These are phyloP conservation scores for Coemansia sp. DNA, from an alignment of 192 early-diverging fungal species.

Conservation along the genomic window DNA sequence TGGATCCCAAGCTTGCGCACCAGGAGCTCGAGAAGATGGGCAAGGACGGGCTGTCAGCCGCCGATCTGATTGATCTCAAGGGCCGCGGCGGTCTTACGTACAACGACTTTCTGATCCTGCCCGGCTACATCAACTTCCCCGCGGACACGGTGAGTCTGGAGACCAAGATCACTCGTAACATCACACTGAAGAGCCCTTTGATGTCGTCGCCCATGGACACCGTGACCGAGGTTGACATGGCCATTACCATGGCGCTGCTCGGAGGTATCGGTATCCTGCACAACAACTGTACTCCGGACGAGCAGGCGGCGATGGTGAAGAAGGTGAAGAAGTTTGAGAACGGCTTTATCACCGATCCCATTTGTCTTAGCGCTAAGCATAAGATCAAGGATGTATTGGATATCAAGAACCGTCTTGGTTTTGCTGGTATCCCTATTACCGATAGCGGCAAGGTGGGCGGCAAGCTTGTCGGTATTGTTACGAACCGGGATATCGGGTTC, in stretches of 20 bases:
- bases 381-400: conserved; percentile 80
- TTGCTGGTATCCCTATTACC: conserved; percentile 97
- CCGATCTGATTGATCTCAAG: conserved; percentile 78
- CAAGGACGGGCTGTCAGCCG: conserved; percentile 80
- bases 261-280: conserved; percentile 98
- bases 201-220: conserved; percentile 98
- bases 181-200: conserved; percentile 89
- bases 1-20: conserved; percentile 42
- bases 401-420: conserved; percentile 86
- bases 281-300: conserved; percentile 92
- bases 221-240: conserved; percentile 98
- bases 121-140: conserved; percentile 93
- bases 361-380: conserved; percentile 78
- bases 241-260: conserved; percentile 91
- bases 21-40: conserved; percentile 50
- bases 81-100: conserved; percentile 90
- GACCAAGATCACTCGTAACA: conserved; percentile 85
- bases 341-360: conserved; percentile 95
- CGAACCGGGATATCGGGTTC: conserved; percentile 96
- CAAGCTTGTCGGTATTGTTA: conserved; percentile 93
- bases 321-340: conserved; percentile 98
- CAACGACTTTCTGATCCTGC: conserved; percentile 97
- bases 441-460: conserved; percentile 82
- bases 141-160: conserved; percentile 75
- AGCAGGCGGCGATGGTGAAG: conserved; percentile 97